Evolutionary conservation across 805 yeast genomes (phyloP), one percentile per base, ranked within the genome.

Genomic region (Lipomyces chichibuensis): DNA sequence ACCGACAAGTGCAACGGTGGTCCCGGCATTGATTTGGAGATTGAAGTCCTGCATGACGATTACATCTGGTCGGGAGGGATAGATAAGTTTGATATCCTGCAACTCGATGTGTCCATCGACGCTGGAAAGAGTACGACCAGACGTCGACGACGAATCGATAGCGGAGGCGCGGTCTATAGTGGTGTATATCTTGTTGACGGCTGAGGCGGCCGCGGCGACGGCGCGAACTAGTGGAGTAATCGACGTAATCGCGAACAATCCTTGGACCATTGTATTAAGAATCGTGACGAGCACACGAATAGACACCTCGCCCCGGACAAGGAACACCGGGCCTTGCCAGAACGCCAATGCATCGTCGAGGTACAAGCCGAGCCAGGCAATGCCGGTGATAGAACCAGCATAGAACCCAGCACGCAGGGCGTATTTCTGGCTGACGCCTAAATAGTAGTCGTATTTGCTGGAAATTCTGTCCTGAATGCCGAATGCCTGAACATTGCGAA

Each of bases 1-100:
- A 1, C 97, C 97, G 25, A 92, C 97, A 72, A 92, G 85, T 11
- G 97, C 97, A 49, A 92, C 94, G 72, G 90, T 91, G 72, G 87
- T 78, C 9, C 97, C 97, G 2, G 94, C 89, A 8, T 93, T 92
- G 85, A 76, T 59, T 2, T 53, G 37, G 25, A 76, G 70, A 35
- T 70, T 66, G 57, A 75, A 71, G 62, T 74, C 67, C 11, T 70
- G 65, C 62, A 76, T 65, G 32, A 75, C 75, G 11, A 67, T 58
- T 14, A 74, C 76, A 27, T 75, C 74, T 1, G 77, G 76, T 2
- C 78, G 70, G 14, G 78, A 72, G 2, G 78, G 78, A 32, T 76
- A 76, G 20, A 75, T 70, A 56, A 76, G 76, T 53, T 65, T 65
- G 43, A 76, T 68, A 55, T 75, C 59, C 11, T 57, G 43, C n/a